These are phyloP conservation scores for Spiraea crenata DNA, from an alignment of 331 rosid species.

Conservation along the genomic window DNA sequence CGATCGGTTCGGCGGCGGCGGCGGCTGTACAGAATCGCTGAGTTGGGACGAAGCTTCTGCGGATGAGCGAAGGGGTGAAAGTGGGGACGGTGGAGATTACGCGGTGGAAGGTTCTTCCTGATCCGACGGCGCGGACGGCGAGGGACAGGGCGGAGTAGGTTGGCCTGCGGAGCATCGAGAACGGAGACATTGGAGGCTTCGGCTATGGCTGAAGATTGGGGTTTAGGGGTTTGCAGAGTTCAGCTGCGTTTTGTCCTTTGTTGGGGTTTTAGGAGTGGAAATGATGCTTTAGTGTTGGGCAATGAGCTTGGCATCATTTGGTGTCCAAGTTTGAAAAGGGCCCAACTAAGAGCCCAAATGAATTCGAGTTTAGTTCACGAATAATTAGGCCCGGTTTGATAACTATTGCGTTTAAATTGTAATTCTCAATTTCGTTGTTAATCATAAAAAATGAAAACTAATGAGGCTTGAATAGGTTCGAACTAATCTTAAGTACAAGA, in stretches of 20 bases:
- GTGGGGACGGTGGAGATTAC: conserved; percentile 33
- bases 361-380: too few relatives aligned
- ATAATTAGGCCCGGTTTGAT: too few relatives aligned
- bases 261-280: neutral
- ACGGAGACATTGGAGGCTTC: conserved; percentile 43
- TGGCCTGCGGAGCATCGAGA: conserved; percentile 59
- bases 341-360: neutral
- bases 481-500: too few relatives aligned
- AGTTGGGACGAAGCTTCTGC: conserved; percentile 31
- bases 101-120: conserved; percentile 51
- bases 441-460: too few relatives aligned
- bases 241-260: neutral
- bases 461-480: too few relatives aligned
- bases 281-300: too few relatives aligned
- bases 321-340: too few relatives aligned
- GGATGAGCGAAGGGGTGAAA: conserved; percentile 21
- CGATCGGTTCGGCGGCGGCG: conserved; percentile 24
- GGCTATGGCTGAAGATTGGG: neutral
- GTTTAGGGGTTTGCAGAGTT: conserved; percentile 20
- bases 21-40: conserved; percentile 42
- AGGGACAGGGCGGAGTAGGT: conserved; percentile 45
- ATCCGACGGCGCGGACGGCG: conserved; percentile 33
- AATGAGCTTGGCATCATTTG: too few relatives aligned
- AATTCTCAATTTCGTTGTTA: too few relatives aligned
- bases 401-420: too few relatives aligned